Conservation (phyloP, 768 basidiomycete species). For the Psilocybe azurescens region DNA sequence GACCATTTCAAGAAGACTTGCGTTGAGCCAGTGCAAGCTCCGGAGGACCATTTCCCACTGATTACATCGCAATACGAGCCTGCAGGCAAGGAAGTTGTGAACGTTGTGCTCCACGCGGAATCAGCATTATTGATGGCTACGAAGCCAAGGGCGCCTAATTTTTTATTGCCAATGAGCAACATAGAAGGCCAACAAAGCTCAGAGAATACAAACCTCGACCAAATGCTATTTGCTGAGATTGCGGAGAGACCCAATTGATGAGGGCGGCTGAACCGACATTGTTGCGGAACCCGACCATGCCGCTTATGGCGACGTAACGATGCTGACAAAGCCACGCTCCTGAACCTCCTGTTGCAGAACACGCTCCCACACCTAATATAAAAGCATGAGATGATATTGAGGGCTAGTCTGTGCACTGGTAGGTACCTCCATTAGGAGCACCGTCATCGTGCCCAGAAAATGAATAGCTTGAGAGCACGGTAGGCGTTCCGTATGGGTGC, state of each 20-base stretch:
- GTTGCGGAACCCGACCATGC: conserved; percentile 72
- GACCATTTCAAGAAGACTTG: conserved; percentile 31
- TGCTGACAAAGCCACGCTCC: conserved; percentile 75
- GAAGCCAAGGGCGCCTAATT: conserved; percentile 56
- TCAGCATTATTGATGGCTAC: conserved; percentile 74
- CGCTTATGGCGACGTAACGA: conserved; percentile 58
- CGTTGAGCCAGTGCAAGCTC: conserved; percentile 56
- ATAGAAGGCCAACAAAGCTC: not conserved
- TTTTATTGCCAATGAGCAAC: not conserved
- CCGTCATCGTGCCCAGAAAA: conserved; percentile 58
- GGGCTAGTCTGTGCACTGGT: not conserved
- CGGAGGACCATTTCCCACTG: conserved; percentile 44
- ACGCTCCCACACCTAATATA: conserved; percentile 50
- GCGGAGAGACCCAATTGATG: conserved; percentile 62
- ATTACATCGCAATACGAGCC: conserved; percentile 73
- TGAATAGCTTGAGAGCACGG: conserved; percentile 64
- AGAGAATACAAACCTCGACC: conserved; percentile 49
- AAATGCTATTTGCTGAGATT: conserved; percentile 67
- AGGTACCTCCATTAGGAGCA: conserved; percentile 60
- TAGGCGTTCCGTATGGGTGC: conserved; percentile 70
- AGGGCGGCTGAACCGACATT: conserved; percentile 56
- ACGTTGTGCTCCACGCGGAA: conserved; percentile 57
- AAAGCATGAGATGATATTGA: not conserved
- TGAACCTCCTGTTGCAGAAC: conserved; percentile 52
- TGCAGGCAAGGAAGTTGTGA: conserved; percentile 59